Evolutionary conservation across 192 early-diverging fungal genomes (phyloP).

Genomic region (Dissophora globulifera): DNA sequence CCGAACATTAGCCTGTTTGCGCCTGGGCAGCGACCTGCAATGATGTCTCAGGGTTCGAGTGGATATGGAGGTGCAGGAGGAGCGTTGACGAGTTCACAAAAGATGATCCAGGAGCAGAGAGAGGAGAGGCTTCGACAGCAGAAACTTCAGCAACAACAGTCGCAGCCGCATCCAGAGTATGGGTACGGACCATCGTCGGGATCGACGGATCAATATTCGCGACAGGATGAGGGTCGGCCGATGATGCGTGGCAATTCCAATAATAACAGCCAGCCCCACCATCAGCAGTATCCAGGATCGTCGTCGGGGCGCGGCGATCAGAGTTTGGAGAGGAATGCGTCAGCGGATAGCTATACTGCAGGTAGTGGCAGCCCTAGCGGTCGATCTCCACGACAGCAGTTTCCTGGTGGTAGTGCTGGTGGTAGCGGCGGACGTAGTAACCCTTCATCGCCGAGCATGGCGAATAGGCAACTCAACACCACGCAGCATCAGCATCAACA

Average conservation of each 20-base stretch:
- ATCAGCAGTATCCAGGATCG: neutral
- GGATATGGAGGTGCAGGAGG: too few relatives aligned
- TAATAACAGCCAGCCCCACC: neutral
- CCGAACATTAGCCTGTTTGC: constrained; percentile 46
- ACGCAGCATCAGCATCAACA: constrained; percentile 12
- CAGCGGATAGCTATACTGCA: constrained; percentile 10
- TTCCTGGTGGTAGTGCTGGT: neutral
- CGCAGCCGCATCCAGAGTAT: neutral
- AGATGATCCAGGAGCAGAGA: constrained; percentile 47
- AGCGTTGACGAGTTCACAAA: too few relatives aligned
- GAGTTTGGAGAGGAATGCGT: constrained; percentile 37
- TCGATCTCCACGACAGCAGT: constrained; percentile 23
- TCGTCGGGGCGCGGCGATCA: neutral
- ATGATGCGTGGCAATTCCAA: constrained; percentile 7
- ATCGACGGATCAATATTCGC: constrained; percentile 7
- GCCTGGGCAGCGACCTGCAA: constrained; percentile 26
- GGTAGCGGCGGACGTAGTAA: constrained; percentile 13
- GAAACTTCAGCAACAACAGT: constrained; percentile 23
- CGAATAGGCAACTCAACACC: constrained; percentile 6
- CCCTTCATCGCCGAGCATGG: constrained; percentile 31
- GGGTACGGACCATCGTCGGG: neutral
- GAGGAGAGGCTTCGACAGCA: constrained; percentile 48
- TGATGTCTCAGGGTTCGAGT: constrained; percentile 16
- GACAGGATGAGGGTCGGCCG: constrained; percentile 27
- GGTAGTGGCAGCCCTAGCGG: constrained; percentile 7